These are phyloP conservation scores for Neurospora hispaniola DNA, from an alignment of 495 filamentous ascomycete genomes.

Conservation along the genomic window DNA sequence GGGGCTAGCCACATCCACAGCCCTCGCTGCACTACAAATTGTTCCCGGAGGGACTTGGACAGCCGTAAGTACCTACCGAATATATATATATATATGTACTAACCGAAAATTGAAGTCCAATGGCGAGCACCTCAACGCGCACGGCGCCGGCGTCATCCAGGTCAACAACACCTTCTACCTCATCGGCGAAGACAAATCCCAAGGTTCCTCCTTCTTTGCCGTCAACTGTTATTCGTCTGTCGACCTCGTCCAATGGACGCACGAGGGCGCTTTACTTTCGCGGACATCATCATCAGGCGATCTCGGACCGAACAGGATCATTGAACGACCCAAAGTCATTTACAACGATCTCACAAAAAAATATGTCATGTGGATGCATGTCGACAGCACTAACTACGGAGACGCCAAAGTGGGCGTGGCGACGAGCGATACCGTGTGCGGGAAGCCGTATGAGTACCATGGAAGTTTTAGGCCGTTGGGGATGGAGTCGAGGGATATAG, in stretches of 20 bases:
- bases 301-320: slow-evolving; percentile 48
- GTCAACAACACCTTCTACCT: slow-evolving; percentile 48
- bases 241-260: slow-evolving; percentile 54
- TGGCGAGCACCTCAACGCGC: slow-evolving; percentile 52
- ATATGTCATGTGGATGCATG: slow-evolving; percentile 56
- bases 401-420: slow-evolving; percentile 58
- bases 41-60: slow-evolving; percentile 44
- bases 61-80: slow-evolving; percentile 13
- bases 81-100: too few species aligned
- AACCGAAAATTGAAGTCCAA: slow-evolving; percentile 19
- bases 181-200: slow-evolving; percentile 56
- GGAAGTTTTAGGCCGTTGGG: slow-evolving; percentile 36
- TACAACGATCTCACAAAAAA: slow-evolving; percentile 44
- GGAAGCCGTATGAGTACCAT: slow-evolving; percentile 33
- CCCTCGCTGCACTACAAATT: slow-evolving; percentile 20
- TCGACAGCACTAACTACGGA: slow-evolving; percentile 50
- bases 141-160: slow-evolving; percentile 44
- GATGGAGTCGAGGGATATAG: slow-evolving; percentile 49
- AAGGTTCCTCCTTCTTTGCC: slow-evolving; percentile 46
- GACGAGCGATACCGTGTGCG: slow-evolving; percentile 46
- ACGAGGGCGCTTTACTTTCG: slow-evolving; percentile 44
- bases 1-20: background rate
- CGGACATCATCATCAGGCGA: slow-evolving; percentile 38
- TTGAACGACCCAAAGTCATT: slow-evolving; percentile 57
- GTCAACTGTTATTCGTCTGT: slow-evolving; percentile 47